Evolutionary conservation across 2,329 filamentous ascomycete genomes (phyloP).

Genomic region (Cercospora sp.): DNA sequence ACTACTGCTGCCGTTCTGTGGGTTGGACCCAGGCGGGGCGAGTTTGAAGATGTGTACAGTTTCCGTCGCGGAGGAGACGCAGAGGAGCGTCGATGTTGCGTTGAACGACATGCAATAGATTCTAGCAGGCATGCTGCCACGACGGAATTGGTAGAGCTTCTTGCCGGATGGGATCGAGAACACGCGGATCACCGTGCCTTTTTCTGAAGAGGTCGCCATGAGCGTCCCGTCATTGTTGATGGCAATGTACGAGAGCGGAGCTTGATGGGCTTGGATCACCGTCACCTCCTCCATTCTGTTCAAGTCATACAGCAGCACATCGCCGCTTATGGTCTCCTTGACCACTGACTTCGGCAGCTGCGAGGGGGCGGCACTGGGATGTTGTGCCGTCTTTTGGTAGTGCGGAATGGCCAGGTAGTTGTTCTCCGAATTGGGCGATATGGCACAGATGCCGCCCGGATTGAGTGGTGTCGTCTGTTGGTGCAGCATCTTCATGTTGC

Average conservation of each 20-base stretch:
- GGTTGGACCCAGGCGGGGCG: slow-evolving; percentile 44
- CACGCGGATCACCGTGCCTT: slow-evolving; percentile 93
- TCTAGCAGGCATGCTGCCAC: slow-evolving; percentile 90
- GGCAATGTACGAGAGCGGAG: slow-evolving; percentile 84
- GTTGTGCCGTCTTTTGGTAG: slow-evolving; percentile 58
- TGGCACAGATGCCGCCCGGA: slow-evolving; percentile 78
- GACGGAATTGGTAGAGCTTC: slow-evolving; percentile 93
- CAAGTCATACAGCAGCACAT: slow-evolving; percentile 90
- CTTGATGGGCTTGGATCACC: slow-evolving; percentile 90
- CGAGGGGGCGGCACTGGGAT: slow-evolving; percentile 57
- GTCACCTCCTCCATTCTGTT: slow-evolving; percentile 88
- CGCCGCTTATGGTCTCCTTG: slow-evolving; percentile 72
- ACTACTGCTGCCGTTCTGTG: slow-evolving; percentile 19
- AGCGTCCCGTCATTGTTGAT: slow-evolving; percentile 90
- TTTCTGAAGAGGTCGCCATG: slow-evolving; percentile 92
- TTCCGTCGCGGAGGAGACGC: slow-evolving; percentile 93
- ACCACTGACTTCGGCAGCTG: slow-evolving; percentile 81
- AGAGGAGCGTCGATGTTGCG: slow-evolving; percentile 84
- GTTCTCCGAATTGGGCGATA: slow-evolving; percentile 91
- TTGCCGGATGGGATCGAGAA: slow-evolving; percentile 88
- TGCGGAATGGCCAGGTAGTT: slow-evolving; percentile 95
- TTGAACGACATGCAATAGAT: slow-evolving; percentile 99
- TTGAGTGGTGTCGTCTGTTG: slow-evolving; percentile 95
- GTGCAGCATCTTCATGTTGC: slow-evolving; percentile 93
- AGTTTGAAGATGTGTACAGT: slow-evolving; percentile 96